phyloP scores from a whole-genome alignment of 2,329 filamentous ascomycete genomes.

The Paecilomyces variotii region DNA sequence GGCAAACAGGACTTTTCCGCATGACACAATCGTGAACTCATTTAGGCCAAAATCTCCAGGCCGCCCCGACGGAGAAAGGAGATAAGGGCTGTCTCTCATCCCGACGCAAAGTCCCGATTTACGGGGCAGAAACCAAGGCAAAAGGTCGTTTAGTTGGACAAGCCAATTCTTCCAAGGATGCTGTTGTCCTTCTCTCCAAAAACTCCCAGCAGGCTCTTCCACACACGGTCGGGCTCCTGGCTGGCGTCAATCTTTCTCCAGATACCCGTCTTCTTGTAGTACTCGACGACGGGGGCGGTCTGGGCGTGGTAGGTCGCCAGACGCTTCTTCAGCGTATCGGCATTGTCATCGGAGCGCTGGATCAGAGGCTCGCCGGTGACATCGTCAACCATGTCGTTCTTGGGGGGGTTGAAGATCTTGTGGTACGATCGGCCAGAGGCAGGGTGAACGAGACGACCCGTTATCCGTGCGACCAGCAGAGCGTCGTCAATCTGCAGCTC shows the following conservation, averaged over 20 bases:
- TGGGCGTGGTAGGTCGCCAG: constrained; percentile 88
- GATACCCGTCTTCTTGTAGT: constrained; percentile 97
- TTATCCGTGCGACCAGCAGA: constrained; percentile 91
- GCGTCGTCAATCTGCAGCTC: constrained; percentile 96
- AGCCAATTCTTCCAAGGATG: constrained; percentile 47
- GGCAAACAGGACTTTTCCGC: constrained; percentile 7
- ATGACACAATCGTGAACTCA: constrained; percentile 9
- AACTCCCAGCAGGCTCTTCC: constrained; percentile 82
- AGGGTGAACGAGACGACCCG: constrained; percentile 89
- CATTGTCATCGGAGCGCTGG: constrained; percentile 95
- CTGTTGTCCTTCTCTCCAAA: constrained; percentile 58
- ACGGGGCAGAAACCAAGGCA: neutral
- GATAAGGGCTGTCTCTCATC: neutral
- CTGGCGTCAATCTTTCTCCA: constrained; percentile 94
- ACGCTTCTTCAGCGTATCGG: constrained; percentile 90
- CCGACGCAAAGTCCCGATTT: neutral
- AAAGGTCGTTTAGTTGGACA: constrained; percentile 38
- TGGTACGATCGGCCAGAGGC: constrained; percentile 96
- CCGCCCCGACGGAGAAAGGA: neutral
- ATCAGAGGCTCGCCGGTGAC: constrained; percentile 93
- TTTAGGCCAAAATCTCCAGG: constrained; percentile 1
- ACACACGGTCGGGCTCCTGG: constrained; percentile 91
- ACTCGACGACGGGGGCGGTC: constrained; percentile 83
- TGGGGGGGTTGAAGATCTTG: constrained; percentile 97
- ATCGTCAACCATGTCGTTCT: constrained; percentile 89